Percentiles rank a stretch among this genome's conserved stretches.
Evolutionary conservation across 768 basidiomycete species (phyloP).

Genomic region (Auriscalpium microsporum): DNA sequence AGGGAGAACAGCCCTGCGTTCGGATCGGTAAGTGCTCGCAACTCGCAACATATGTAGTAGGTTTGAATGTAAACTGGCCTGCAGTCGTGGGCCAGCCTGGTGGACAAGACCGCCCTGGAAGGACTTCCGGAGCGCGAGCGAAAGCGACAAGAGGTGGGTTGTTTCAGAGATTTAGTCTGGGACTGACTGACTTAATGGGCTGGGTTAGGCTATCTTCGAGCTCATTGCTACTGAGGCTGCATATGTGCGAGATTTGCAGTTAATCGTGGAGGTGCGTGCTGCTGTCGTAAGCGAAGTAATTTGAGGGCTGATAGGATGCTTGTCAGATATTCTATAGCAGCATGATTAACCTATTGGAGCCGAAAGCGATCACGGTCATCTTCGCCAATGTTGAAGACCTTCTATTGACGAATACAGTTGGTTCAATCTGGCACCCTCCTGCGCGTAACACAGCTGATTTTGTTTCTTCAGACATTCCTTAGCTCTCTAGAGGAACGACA

Average conservation of each 20-base stretch:
- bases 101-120: slow-evolving; percentile 76
- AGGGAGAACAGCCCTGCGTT: slow-evolving; percentile 54
- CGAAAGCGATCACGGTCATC: slow-evolving; percentile 70
- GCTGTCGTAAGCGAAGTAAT: neutral
- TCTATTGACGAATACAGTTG: slow-evolving; percentile 76
- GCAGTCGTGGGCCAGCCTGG: slow-evolving; percentile 88
- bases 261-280: slow-evolving; percentile 72
- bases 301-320: neutral
- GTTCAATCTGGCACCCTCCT: slow-evolving; percentile 14
- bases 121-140: slow-evolving; percentile 74
- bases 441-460: neutral
- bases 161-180: neutral
- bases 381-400: slow-evolving; percentile 95
- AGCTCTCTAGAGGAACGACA: slow-evolving; percentile 89
- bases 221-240: slow-evolving; percentile 84
- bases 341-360: slow-evolving; percentile 61
- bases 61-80: neutral
- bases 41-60: slow-evolving; percentile 3
- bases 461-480: slow-evolving; percentile 54
- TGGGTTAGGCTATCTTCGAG: slow-evolving; percentile 78
- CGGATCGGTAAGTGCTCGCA: slow-evolving; percentile 43
- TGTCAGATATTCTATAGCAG: slow-evolving; percentile 77
- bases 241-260: slow-evolving; percentile 86
- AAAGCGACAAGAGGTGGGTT: slow-evolving; percentile 76
- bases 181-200: neutral